These are phyloP conservation scores for Adenanthera pavonina DNA, from an alignment of 306 rosid genomes.

Conservation along the genomic window DNA sequence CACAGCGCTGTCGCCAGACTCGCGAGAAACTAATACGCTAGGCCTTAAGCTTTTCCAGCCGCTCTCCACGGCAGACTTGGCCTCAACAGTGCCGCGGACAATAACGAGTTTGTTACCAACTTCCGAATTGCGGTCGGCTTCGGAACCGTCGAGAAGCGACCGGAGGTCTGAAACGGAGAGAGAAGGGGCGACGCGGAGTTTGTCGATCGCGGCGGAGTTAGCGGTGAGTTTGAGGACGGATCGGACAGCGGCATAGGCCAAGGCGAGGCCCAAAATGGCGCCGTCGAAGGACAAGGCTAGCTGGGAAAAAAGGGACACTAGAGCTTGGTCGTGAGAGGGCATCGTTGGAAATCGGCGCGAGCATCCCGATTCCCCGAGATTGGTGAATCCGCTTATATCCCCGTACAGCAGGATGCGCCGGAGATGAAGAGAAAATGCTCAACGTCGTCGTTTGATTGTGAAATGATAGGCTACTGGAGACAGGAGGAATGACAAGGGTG, in stretches of 20 bases:
- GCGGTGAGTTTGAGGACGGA: slow-evolving; percentile 56
- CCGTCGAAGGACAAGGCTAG: slow-evolving; percentile 80
- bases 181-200: slow-evolving; percentile 67
- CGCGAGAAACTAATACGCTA: slow-evolving; percentile 56
- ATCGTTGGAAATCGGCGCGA: slow-evolving; percentile 37
- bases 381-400: neutral
- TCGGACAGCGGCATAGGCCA: slow-evolving; percentile 73
- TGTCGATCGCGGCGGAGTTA: slow-evolving; percentile 60
- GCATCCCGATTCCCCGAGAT: neutral
- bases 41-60: slow-evolving; percentile 60
- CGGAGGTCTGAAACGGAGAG: slow-evolving; percentile 83
- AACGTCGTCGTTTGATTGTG: slow-evolving; percentile 2
- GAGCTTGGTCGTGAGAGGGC: slow-evolving; percentile 82
- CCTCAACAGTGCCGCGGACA: slow-evolving; percentile 79
- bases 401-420: neutral
- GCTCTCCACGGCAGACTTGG: slow-evolving; percentile 65
- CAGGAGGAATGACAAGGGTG: neutral
- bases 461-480: neutral
- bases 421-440: neutral
- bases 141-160: slow-evolving; percentile 47
- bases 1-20: slow-evolving; percentile 78
- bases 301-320: slow-evolving; percentile 68
- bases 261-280: slow-evolving; percentile 75
- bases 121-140: slow-evolving; percentile 24
- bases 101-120: slow-evolving; percentile 47